These are phyloP conservation scores for Alternaria sp. DNA, from an alignment of 2,329 filamentous ascomycete species.

Conservation along the genomic window DNA sequence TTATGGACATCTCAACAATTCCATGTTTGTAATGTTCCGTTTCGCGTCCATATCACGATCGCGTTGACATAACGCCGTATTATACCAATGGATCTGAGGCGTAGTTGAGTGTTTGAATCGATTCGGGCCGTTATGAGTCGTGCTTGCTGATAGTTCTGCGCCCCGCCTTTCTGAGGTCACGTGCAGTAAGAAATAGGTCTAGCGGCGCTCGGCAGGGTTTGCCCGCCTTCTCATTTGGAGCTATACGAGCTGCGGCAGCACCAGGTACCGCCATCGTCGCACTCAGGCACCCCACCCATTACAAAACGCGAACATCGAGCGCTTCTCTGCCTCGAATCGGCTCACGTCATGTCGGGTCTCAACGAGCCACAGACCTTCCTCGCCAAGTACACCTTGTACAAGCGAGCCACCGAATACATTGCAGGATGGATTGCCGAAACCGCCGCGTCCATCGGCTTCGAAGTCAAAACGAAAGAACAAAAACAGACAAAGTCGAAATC, in stretches of 20 bases:
- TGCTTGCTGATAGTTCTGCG: neutral
- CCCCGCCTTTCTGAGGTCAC: neutral
- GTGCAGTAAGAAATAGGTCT: neutral
- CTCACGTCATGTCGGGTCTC: neutral
- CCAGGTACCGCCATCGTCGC: neutral
- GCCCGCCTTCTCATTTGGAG: neutral
- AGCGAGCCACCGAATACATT: slow-evolving; percentile 7
- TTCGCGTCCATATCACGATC: neutral
- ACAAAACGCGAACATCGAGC: neutral
- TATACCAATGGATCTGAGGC: neutral
- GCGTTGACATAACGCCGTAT: neutral
- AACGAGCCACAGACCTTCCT: neutral
- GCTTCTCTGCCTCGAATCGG: neutral
- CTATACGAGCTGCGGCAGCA: neutral
- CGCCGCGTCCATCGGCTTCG: neutral
- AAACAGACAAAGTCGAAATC: neutral
- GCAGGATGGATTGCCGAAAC: slow-evolving; percentile 12
- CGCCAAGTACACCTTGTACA: slow-evolving; percentile 10
- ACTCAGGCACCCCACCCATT: neutral
- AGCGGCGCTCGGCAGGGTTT: neutral
- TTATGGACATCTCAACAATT: neutral
- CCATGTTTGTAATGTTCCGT: neutral
- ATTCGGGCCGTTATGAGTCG: neutral
- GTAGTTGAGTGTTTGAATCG: neutral
- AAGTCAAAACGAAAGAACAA: neutral